phyloP scores from a whole-genome alignment of 208 protist genomes.

The Trypanosomatidae sp. region DNA sequence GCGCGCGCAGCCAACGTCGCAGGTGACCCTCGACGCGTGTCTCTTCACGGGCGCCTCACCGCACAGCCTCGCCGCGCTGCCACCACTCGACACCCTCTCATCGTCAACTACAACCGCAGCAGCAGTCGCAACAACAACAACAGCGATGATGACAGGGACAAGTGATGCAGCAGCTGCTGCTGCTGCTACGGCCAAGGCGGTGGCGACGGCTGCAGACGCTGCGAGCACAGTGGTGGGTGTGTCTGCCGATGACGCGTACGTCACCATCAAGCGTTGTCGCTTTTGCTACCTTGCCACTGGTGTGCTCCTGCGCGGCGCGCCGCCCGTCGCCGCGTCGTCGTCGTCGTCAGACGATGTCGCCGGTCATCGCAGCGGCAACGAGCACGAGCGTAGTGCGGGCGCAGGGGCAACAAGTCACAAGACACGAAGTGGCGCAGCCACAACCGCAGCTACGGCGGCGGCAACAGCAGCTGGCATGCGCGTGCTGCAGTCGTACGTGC shows the following conservation, averaged over 20 bases:
- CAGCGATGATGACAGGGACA: too few species aligned
- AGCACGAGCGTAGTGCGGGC: slow-evolving; percentile 2
- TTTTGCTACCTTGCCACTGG: slow-evolving; percentile 33
- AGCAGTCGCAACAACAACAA: too few species aligned
- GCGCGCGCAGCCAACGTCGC: slow-evolving; percentile 48
- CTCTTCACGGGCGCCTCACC: slow-evolving; percentile 39
- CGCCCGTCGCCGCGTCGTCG: too few species aligned
- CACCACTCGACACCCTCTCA: too few species aligned
- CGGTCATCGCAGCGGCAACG: not conserved
- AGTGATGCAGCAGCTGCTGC: too few species aligned
- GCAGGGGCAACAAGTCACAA: too few species aligned
- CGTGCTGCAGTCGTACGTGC: slow-evolving; percentile 12
- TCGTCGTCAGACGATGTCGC: not conserved
- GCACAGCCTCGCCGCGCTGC: too few species aligned
- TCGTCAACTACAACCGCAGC: too few species aligned
- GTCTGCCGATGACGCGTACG: slow-evolving; percentile 22
- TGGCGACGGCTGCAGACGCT: too few species aligned
- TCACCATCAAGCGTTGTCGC: slow-evolving; percentile 20
- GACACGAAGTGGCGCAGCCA: too few species aligned
- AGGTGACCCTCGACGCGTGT: slow-evolving; percentile 41
- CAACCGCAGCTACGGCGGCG: not conserved
- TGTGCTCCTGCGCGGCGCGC: slow-evolving; percentile 18
- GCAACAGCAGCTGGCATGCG: slow-evolving; percentile 7
- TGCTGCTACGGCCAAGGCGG: too few species aligned
- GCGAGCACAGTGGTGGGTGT: slow-evolving; percentile 37